phyloP scores from a whole-genome alignment of 2,329 filamentous ascomycete species.

The Pseudonectria foliicola region DNA sequence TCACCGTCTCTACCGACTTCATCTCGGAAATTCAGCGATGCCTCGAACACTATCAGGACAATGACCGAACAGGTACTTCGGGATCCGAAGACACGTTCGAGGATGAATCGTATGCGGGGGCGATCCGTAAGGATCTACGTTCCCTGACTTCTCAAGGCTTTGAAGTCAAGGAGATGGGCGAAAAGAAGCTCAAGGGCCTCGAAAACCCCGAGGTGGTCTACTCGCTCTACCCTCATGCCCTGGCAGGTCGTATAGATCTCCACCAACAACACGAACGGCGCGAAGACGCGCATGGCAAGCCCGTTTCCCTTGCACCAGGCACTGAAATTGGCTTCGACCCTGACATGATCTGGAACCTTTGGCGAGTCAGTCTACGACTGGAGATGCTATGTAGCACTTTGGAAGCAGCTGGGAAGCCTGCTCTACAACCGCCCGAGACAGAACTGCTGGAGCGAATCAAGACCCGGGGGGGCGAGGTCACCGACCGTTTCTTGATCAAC shows the following conservation, averaged over 20 bases:
- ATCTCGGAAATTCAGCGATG: constrained; percentile 92
- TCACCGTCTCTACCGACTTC: constrained; percentile 94
- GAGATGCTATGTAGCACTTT: constrained; percentile 89
- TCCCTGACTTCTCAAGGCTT: constrained; percentile 88
- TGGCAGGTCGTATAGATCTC: constrained; percentile 71
- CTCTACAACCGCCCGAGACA: constrained; percentile 72
- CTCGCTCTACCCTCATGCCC: constrained; percentile 84
- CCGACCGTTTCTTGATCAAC: constrained; percentile 79
- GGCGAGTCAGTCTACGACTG: constrained; percentile 79
- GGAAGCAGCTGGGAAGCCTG: constrained; percentile 58
- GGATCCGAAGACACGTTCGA: constrained; percentile 62
- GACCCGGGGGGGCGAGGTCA: constrained; percentile 70
- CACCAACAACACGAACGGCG: constrained; percentile 47
- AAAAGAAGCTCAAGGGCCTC: constrained; percentile 90
- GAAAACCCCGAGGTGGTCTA: constrained; percentile 97
- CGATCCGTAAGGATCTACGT: constrained; percentile 81
- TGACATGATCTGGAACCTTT: constrained; percentile 80
- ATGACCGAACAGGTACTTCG: constrained; percentile 61
- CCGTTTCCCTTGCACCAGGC: constrained; percentile 54
- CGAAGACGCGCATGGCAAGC: constrained; percentile 43
- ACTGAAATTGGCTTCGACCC: constrained; percentile 71
- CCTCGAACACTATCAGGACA: constrained; percentile 81
- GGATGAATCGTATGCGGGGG: constrained; percentile 65
- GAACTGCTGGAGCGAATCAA: constrained; percentile 67
- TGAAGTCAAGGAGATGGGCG: constrained; percentile 92